Evolutionary conservation across 176 grass and related monocot species (phyloP).

Genomic region (Avena insularis): DNA sequence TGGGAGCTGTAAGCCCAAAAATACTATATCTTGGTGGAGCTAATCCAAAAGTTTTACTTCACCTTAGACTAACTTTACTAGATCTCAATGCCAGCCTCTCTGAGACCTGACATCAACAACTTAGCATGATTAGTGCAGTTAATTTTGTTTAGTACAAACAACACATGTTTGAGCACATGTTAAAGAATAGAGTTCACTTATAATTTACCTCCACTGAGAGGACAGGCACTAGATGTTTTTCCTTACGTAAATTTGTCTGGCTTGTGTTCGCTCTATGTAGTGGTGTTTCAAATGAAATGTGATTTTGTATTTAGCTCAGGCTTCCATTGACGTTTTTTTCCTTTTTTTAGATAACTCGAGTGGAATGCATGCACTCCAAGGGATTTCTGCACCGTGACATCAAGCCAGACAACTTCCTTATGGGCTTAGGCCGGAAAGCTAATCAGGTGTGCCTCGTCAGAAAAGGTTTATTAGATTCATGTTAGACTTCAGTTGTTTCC

Average conservation of each 20-base stretch:
- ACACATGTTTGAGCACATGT: not conserved
- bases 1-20: too few species aligned
- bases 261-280: not conserved
- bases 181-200: not conserved
- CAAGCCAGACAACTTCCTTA: constrained; percentile 93
- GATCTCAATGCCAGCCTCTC: not conserved
- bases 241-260: constrained; percentile 11
- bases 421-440: constrained; percentile 84
- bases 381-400: constrained; percentile 96
- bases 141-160: not conserved
- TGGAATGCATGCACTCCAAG: constrained; percentile 95
- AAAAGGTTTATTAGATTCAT: constrained; percentile 17
- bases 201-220: not conserved
- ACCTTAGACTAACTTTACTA: not conserved
- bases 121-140: not conserved
- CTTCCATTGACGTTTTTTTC: not conserved
- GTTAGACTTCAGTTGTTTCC: constrained; percentile 16
- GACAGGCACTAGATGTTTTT: not conserved
- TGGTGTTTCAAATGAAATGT: not conserved
- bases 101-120: not conserved
- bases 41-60: not conserved
- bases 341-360: constrained; percentile 71
- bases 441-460: constrained; percentile 69
- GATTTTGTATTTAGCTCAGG: constrained; percentile 2
- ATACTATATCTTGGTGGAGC: not conserved